Conservation (phyloP, 1,139 yeast species). For the Meyerozyma carpophila region DNA sequence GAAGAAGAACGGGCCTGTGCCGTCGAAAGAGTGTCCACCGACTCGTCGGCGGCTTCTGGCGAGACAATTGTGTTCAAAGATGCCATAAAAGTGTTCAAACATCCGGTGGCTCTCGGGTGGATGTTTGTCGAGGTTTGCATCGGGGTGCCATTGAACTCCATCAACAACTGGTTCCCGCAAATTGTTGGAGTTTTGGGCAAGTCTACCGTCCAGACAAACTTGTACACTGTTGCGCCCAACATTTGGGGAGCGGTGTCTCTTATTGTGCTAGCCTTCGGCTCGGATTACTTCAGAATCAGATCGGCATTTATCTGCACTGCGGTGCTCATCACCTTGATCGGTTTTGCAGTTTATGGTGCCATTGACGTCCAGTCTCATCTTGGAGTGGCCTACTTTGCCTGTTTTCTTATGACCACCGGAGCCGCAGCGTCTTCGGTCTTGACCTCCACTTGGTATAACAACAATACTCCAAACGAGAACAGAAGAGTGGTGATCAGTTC, state of each 20-base stretch:
- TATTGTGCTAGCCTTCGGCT: constrained; percentile 17
- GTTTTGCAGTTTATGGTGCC: constrained; percentile 42
- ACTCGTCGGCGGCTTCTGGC: constrained; percentile 19
- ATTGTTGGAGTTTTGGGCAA: constrained; percentile 23
- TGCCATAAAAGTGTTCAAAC: constrained; percentile 23
- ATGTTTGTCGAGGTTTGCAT: constrained; percentile 36
- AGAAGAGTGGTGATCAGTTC: constrained; percentile 24
- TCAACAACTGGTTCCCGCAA: constrained; percentile 44
- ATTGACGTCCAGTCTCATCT: constrained; percentile 31
- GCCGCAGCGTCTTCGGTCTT: constrained; percentile 34
- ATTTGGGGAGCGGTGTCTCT: constrained; percentile 25
- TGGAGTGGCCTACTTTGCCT: constrained; percentile 38
- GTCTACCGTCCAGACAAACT: constrained; percentile 23
- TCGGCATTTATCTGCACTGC: constrained; percentile 35
- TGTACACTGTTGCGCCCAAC: constrained; percentile 27
- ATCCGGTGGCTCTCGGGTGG: constrained; percentile 24
- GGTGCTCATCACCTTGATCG: constrained; percentile 32
- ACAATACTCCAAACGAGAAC: constrained; percentile 43
- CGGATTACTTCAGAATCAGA: constrained; percentile 21
- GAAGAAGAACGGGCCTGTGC: constrained; percentile 24
- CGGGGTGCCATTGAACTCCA: constrained; percentile 45
- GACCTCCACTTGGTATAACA: constrained; percentile 47
- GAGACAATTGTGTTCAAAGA: constrained; percentile 18
- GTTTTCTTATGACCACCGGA: constrained; percentile 29
- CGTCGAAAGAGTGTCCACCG: constrained; percentile 19